These are phyloP conservation scores for Hibiscus trionum DNA, from an alignment of 345 rosid species.

Conservation along the genomic window DNA sequence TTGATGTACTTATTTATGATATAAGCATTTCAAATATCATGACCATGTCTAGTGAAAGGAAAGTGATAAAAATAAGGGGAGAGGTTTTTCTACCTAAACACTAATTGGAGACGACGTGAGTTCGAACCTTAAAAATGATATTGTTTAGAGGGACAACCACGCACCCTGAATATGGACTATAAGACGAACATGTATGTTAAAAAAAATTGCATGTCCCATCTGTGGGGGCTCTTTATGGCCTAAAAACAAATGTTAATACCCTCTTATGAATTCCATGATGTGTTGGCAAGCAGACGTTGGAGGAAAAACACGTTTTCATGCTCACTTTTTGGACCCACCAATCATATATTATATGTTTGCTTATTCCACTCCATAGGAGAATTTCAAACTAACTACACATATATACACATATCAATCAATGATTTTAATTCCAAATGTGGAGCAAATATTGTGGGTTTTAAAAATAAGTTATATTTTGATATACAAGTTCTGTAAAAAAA, in stretches of 20 bases:
- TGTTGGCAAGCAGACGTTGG: not conserved
- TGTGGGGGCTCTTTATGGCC: not conserved
- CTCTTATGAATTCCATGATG: not conserved
- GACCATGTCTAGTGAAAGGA: too few species aligned
- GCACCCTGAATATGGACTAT: too few species aligned
- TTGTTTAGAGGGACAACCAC: too few species aligned
- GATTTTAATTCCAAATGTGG: not conserved
- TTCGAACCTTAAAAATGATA: too few species aligned
- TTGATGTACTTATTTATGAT: too few species aligned
- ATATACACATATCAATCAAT: not conserved
- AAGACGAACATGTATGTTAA: too few species aligned
- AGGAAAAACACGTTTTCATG: not conserved
- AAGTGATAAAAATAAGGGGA: not conserved
- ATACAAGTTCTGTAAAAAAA: too few species aligned
- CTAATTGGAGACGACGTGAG: too few species aligned
- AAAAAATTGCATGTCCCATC: not conserved
- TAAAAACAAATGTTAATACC: too few species aligned
- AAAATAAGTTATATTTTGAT: too few species aligned
- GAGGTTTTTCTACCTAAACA: not conserved
- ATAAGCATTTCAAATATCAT: too few species aligned
- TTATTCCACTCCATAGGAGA: not conserved
- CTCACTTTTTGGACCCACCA: not conserved
- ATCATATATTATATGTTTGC: not conserved
- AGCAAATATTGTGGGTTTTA: not conserved
- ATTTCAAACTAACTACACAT: not conserved